Evolutionary conservation across 2,329 filamentous ascomycete genomes (phyloP).

Genomic region (Penicillium sp.): DNA sequence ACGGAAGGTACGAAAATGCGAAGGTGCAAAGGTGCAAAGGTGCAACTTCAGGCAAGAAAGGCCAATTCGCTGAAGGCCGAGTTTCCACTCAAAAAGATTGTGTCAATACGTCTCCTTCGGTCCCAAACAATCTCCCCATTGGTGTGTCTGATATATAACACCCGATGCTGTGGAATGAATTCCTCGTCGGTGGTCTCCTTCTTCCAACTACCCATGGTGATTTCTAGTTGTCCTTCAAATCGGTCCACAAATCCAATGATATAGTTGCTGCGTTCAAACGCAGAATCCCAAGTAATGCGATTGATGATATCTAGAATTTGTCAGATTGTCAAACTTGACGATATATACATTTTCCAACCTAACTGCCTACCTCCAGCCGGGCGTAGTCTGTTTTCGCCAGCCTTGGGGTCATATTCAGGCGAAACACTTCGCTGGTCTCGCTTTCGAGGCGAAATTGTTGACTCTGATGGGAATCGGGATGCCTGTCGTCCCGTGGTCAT

Average conservation of each 20-base stretch:
- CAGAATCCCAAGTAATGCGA: constrained; percentile 51
- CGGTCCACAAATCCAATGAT: constrained; percentile 55
- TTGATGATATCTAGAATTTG: constrained; percentile 44
- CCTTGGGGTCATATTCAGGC: constrained; percentile 4
- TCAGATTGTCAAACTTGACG: background rate
- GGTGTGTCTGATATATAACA: constrained; percentile 48
- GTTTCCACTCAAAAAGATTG: constrained; percentile 48
- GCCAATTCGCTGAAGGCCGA: constrained; percentile 31
- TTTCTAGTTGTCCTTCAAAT: constrained; percentile 51
- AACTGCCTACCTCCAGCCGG: constrained; percentile 16
- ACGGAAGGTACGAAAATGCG: background rate
- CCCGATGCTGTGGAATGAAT: constrained; percentile 56
- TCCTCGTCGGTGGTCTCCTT: constrained; percentile 55
- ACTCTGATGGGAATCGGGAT: background rate
- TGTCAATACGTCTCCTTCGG: constrained; percentile 47
- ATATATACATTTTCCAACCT: background rate
- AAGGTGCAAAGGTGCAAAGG: background rate
- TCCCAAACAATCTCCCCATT: constrained; percentile 51
- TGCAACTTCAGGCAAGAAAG: constrained; percentile 24
- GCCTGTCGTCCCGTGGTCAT: background rate
- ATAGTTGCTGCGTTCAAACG: constrained; percentile 46
- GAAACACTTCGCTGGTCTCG: background rate
- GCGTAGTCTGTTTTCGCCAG: constrained; percentile 19
- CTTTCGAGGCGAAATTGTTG: background rate
- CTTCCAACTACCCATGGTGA: constrained; percentile 51